Base-by-base conservation (phyloP, 2,329 filamentous ascomycete genomes). In the Colletotrichum neosansevieriae region DNA sequence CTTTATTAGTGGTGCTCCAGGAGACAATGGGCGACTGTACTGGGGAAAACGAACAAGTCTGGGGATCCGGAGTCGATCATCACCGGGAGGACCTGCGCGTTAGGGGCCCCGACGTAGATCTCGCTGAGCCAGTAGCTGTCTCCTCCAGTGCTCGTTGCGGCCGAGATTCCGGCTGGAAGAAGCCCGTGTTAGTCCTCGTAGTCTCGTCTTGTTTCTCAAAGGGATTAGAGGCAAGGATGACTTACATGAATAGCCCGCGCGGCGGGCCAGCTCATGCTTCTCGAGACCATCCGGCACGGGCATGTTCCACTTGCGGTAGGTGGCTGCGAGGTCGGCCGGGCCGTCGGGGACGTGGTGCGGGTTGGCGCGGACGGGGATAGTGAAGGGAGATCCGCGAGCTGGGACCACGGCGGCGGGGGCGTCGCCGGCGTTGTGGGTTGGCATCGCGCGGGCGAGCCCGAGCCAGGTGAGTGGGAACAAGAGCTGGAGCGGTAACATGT, bases 101-200 rank as follows among this genome's bases (percentile, higher is more conserved):
- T 19, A 13, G 58, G 36, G 6, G 17, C 38, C 6, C 69, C 63
- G 63, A 69, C 10, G 44, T 51, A 63, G n/a, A 69, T 38, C 10
- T 67, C 58, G 9, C 63, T 67, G 12, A 68, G 36, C 67, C 67
- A 69, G 44, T 58, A 60, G 24, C 42, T 62, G 51, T 67, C 58
- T 6, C n/a, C 34, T 17, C 6, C 29, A 15, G 45, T 63, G 29
- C 40, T 65, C 0, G 21, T 59, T 19, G 66, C 49, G 19, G 47
- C 32, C 1, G 57, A 47, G 34, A 56, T 21, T n/a, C 45, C 63
- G 29, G 66, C 66, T 69, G 24, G 17, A 13, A 32, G 10, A 29
- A 15, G 17, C 12, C 32, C 10, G 32, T 9, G 29, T 47, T 19
- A 24, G 11, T 53, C 2, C 32, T 36, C 34, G 34, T 10, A 11